Conservation (phyloP, 2,329 filamentous ascomycete species). For the Colletotrichum godetiae region DNA sequence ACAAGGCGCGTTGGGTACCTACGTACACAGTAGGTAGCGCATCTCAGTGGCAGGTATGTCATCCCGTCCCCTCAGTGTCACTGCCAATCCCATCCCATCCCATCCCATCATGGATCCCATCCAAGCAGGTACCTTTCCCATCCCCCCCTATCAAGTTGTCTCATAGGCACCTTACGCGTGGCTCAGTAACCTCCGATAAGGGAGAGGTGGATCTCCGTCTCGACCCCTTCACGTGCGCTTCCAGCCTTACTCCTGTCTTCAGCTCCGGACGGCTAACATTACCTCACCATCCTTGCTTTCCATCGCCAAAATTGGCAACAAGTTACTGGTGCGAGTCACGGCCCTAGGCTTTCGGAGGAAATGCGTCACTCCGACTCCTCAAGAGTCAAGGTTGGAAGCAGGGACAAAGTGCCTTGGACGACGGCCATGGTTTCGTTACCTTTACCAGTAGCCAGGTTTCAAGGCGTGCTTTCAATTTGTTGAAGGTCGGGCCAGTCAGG, state of each 20-base stretch:
- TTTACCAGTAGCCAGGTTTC: too few relatives aligned
- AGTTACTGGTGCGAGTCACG: slow-evolving; percentile 4
- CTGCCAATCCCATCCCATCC: not conserved
- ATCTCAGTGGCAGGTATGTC: not conserved
- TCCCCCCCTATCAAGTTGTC: not conserved
- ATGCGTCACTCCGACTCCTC: slow-evolving; percentile 13
- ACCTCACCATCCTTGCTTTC: slow-evolving; percentile 9
- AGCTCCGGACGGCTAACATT: not conserved
- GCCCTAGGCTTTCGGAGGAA: not conserved
- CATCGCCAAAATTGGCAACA: not conserved
- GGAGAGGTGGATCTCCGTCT: not conserved
- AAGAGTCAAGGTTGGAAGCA: not conserved
- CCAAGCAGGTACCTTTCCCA: not conserved
- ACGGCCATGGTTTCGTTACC: not conserved
- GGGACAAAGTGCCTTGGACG: not conserved
- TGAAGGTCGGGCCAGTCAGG: not conserved
- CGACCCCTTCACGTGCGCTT: not conserved
- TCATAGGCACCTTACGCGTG: not conserved
- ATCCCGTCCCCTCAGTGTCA: not conserved
- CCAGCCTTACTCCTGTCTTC: not conserved
- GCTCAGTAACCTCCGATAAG: not conserved
- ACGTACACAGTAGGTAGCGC: not conserved
- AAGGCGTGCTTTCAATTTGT: not conserved
- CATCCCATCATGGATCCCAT: not conserved
- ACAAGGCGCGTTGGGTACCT: not conserved